These are phyloP conservation scores for Puccinia polysora DNA, from an alignment of 1,284 basidiomycete genomes.

Conservation along the genomic window DNA sequence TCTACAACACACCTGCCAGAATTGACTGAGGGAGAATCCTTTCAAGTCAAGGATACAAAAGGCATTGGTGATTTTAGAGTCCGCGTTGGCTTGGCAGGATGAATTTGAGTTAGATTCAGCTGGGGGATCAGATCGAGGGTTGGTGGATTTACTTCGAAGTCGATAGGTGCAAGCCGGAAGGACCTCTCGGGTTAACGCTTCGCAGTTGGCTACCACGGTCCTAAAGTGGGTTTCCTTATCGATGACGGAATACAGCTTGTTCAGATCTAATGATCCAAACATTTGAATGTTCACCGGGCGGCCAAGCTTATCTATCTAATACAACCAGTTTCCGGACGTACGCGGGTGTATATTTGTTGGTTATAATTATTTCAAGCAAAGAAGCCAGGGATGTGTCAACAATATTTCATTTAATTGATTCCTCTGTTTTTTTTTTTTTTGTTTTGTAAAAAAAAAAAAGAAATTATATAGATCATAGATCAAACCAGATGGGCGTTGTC, in stretches of 20 bases:
- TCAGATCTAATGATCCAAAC: constrained; percentile 42
- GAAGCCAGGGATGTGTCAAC: not conserved
- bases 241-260: constrained; percentile 41
- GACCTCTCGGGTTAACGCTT: constrained; percentile 45
- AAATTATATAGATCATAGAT: not conserved
- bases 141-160: not conserved
- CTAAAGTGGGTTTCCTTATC: constrained; percentile 43
- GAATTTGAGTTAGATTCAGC: constrained; percentile 4
- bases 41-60: constrained; percentile 45
- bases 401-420: too few species aligned
- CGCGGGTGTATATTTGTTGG: not conserved
- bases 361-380: not conserved
- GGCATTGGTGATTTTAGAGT: constrained; percentile 25
- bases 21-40: constrained; percentile 44
- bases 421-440: not conserved
- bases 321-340: too few species aligned
- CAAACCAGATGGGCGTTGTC: not conserved
- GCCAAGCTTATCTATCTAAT: constrained; percentile 42
- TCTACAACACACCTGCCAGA: constrained; percentile 36
- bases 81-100: not conserved
- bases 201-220: constrained; percentile 42
- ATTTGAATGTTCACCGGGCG: constrained; percentile 45
- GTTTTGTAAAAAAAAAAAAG: too few species aligned
- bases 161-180: constrained; percentile 41
- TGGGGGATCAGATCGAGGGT: too few species aligned